These are phyloP conservation scores for Patellifolia procumbens DNA, from an alignment of 179 eudicot species.

Conservation along the genomic window DNA sequence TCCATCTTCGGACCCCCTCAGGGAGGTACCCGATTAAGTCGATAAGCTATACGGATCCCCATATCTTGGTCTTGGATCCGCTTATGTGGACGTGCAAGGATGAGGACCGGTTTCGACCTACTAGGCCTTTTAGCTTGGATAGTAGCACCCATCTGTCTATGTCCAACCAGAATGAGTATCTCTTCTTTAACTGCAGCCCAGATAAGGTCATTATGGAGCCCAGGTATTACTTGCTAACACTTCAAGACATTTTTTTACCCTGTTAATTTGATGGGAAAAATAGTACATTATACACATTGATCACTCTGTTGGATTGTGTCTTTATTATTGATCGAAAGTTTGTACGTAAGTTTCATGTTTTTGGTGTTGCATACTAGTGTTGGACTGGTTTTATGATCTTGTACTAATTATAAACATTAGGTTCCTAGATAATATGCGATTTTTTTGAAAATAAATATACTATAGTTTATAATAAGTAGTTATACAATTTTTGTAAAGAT, in stretches of 20 bases:
- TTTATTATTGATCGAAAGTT: too few relatives aligned
- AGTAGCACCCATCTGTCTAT: conserved; percentile 63
- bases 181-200: conserved; percentile 81
- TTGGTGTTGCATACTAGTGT: neutral
- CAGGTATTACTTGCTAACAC: conserved; percentile 24
- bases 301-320: neutral
- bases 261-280: neutral
- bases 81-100: conserved; percentile 83
- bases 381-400: neutral
- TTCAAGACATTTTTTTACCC: neutral
- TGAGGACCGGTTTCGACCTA: conserved; percentile 58
- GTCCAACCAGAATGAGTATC: conserved; percentile 77
- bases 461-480: too few relatives aligned
- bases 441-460: too few relatives aligned
- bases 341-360: neutral
- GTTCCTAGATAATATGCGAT: too few relatives aligned
- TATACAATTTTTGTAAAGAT: too few relatives aligned
- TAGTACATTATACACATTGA: neutral
- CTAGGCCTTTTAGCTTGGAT: conserved; percentile 80
- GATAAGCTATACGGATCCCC: conserved; percentile 72
- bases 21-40: conserved; percentile 62
- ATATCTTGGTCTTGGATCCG: conserved; percentile 64
- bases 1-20: conserved; percentile 77
- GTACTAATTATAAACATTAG: neutral
- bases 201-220: conserved; percentile 64